Base-by-base conservation (phyloP, 495 filamentous ascomycete genomes). In the Neurospora sp. region DNA sequence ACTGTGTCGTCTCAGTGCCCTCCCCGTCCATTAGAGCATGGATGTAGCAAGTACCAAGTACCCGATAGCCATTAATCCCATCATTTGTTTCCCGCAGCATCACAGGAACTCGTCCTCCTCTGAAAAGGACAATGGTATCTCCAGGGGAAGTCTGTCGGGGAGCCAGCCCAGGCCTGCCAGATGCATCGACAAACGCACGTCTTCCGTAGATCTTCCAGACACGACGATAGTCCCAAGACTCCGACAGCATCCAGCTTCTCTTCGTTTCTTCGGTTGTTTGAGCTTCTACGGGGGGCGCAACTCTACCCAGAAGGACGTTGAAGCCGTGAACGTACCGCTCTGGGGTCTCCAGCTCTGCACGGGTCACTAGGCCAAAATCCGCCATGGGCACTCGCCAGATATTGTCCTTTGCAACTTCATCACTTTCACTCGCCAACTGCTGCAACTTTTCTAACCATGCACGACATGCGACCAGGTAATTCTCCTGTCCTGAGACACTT, bases 21-120 rank as follows among this genome's bases (percentile, higher is more conserved):
- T 76, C 74, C 14, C 74, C 74, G 39, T 74, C 71, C 75, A 77
- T 76, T 31, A 76, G 72, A 7, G 71, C 70, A 41, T 76, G 72
- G 12, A 76, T 70, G 42, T 77, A 77, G 4, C 74, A 69, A 35
- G 75, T 74, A 6, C 75, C 75, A 16, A 77, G 38, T 1, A 77
- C 45, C 41, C 27, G 39, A 37, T 48, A 53, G 1, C n/a, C 20
- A 53, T 17, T 3, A 22, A 53, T 12, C 6, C 7, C 45, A 59
- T 59, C 40, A 16, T 40, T 68, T 10, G 48, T 8, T 39, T 42
- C 31, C 59, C 75, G 68, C 44, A 77, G 16, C 16, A 77, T 70
- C n/a, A 75, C 38, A 74, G 72, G 16, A 68, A 75, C 40, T 72
- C 45, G 38, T 70, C 38, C 20, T 17, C 59, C 37, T 40, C 22